A percentile compares a stretch with the other conserved stretches of the same genome.
Conservation (phyloP, 352 stramenopile genomes). For the Hyaloperonospora brassicae region DNA sequence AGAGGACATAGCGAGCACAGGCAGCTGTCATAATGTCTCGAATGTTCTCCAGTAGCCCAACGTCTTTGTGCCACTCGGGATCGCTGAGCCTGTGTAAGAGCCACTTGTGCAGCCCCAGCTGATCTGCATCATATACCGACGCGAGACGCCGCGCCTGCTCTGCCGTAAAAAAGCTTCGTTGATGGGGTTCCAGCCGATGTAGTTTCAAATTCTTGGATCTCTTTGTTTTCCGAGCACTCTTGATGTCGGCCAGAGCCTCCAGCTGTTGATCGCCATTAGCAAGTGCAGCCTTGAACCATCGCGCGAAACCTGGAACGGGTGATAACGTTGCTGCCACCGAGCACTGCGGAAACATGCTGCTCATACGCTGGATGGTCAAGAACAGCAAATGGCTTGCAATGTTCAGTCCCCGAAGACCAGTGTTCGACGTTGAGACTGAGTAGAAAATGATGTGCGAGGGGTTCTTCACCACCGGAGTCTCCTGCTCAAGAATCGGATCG, state of each 20-base stretch:
- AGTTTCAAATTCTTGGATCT: constrained; percentile 9
- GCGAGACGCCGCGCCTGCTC: constrained; percentile 43
- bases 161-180: constrained; percentile 42
- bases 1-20: constrained; percentile 72
- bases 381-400: constrained; percentile 79
- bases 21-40: constrained; percentile 45
- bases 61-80: constrained; percentile 42
- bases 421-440: constrained; percentile 75
- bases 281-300: constrained; percentile 59
- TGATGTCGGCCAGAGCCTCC: constrained; percentile 9
- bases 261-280: constrained; percentile 20
- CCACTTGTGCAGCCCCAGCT: constrained; percentile 56
- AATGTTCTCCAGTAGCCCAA: constrained; percentile 39
- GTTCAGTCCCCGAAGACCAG: constrained; percentile 70
- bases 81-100: constrained; percentile 48
- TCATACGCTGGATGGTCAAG: constrained; percentile 74
- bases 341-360: constrained; percentile 48
- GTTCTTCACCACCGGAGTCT: constrained; percentile 30
- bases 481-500: constrained; percentile 48
- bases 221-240: constrained; percentile 15
- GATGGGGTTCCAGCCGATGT: constrained; percentile 18
- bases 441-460: constrained; percentile 84
- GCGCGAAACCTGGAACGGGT: constrained; percentile 62
- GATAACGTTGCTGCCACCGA: constrained; percentile 68
- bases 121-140: constrained; percentile 55